Evolutionary conservation across 1,284 basidiomycete species (phyloP), one percentile per base, ranked within the genome.

Genomic region (Psilocybe mexicana): DNA sequence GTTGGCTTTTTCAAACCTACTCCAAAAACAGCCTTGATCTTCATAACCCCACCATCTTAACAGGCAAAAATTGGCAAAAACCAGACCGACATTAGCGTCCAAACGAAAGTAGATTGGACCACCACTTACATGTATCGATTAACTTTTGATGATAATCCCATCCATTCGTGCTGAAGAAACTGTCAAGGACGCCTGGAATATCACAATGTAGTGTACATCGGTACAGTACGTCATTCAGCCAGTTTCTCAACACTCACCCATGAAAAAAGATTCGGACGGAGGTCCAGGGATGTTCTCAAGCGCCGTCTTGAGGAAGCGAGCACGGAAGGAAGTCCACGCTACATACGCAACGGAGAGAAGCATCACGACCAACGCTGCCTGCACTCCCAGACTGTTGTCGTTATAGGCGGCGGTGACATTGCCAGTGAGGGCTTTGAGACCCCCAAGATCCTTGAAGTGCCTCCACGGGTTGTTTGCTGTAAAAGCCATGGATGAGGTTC

Each of bases 1-100:
- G 11, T 25, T 8, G 45, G 23, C 18, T 18, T 18, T 18, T 25
- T n/a, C 25, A n/a, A 6, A 40, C 43, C 18, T n/a, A 54, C 52
- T 43, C 52, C 52, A 35, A 54, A 44, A 43, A 54, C 26, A 28
- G 52, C 52, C 35, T 54, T 54, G 10, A 54, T 54, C 23, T 54
- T 54, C 7, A 54, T 38, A 30, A 54, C 52, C 14, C 52, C 35
- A 14, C 52, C 52, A 54, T 54, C 52, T 54, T 35, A 6, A 28
- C 4, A 40, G 38, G 14, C 12, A 40, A 33, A 33, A 33, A 4
- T 33, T 33, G 11, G 35, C 35, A 36, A 36, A 36, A 6, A 36
- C 35, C 6, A 36, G 35, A 12, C 6, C 12, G 35, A 14, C 38
- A 12, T 14, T 12, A 40, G 6, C n/a, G 14, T 11, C 10, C 10